Evolutionary conservation across 257 asterid genomes (phyloP).

Genomic region (Phtheirospermum japonicum): DNA sequence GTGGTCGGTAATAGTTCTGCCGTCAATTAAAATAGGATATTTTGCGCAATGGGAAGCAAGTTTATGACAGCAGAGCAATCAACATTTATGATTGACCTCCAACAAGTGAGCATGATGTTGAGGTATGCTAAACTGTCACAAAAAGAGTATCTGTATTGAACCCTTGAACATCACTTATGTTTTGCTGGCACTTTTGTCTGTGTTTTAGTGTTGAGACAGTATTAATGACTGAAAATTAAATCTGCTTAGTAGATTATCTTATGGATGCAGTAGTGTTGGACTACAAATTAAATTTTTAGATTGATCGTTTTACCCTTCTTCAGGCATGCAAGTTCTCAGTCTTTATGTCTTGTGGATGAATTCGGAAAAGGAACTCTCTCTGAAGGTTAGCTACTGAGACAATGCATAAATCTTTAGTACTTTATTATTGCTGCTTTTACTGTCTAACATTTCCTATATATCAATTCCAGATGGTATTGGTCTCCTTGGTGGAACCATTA

Average conservation of each 20-base stretch:
- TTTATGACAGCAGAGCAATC: constrained; percentile 97
- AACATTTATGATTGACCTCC: constrained; percentile 97
- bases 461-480: constrained; percentile 88
- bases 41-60: constrained; percentile 93
- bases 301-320: constrained; percentile 22
- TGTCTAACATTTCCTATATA: constrained; percentile 31
- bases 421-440: constrained; percentile 22
- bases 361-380: constrained; percentile 98
- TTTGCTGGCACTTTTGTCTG: constrained; percentile 3
- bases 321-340: constrained; percentile 88
- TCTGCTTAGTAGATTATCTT: constrained; percentile 6
- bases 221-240: not conserved
- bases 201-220: constrained; percentile 4
- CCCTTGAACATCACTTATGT: constrained; percentile 18
- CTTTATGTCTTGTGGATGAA: constrained; percentile 91
- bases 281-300: constrained; percentile 15
- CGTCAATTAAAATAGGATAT: constrained; percentile 57
- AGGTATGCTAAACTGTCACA: constrained; percentile 48
- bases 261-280: constrained; percentile 19
- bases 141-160: constrained; percentile 19
- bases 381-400: constrained; percentile 61
- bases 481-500: constrained; percentile 92
- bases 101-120: constrained; percentile 94
- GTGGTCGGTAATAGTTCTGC: constrained; percentile 16
- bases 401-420: constrained; percentile 7